Evolutionary conservation across 2,329 filamentous ascomycete genomes (phyloP), one percentile per base, ranked within the genome.

Genomic region (Alternaria metachromatica): DNA sequence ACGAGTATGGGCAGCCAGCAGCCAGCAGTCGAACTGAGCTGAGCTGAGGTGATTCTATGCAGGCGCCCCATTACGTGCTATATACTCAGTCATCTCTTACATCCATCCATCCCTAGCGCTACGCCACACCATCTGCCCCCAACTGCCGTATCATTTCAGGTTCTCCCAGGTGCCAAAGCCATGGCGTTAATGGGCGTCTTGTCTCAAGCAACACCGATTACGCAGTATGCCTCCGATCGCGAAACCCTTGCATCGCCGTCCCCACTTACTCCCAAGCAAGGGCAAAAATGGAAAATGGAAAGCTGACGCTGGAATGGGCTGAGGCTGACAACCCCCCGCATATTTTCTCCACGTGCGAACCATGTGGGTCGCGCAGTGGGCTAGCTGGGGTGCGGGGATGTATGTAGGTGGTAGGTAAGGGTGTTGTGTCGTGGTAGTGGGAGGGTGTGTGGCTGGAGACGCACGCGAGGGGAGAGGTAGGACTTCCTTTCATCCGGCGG

Each of bases 341-440:
- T 58, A 37, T 26, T 33, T 48, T 43, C 55, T 41, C 55, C 55
- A 58, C 55, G 55, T 58, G 55, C n/a, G 55, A 41, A 58, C 43
- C 28, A 58, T 49, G 55, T 58, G 45, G 55, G 45, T 50, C 26
- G 30, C 15, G n/a, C 12, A 46, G 37, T 45, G 11, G 21, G 49
- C 49, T 53, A 53, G 30, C 49, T 25, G 37, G 53, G 53, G 43
- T 43, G 53, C 33, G 53, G 53, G 37, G 53, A n/a, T 15, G 25
- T n/a, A 7, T 53, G 26, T 28, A 28, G 20, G 25, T 9, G 51
- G 51, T 25, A 25, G 7, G 51, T 33, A 26, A 18, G 21, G 18
- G 37, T 15, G 37, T 41, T 37, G 33, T 37, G 4, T 37, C 7
- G 33, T 37, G 33, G n/a, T 18, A n/a, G 5, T 41, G n/a, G 8